Evolutionary conservation across 768 basidiomycete genomes (phyloP).

Genomic region (Lentinula aciculospora): DNA sequence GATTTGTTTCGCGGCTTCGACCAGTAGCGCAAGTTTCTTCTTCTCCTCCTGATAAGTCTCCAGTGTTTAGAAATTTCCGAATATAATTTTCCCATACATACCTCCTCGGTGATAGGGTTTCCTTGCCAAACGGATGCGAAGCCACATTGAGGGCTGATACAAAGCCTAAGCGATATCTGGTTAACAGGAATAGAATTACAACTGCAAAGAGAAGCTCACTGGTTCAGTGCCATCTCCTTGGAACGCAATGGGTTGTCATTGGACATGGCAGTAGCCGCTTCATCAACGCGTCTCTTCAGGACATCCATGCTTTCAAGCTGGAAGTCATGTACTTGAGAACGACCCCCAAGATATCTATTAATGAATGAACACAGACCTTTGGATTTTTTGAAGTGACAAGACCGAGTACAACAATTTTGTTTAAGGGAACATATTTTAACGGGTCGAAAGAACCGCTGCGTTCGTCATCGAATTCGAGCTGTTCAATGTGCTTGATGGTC

Average conservation of each 20-base stretch:
- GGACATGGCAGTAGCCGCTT: constrained; percentile 46
- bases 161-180: constrained; percentile 29
- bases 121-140: constrained; percentile 57
- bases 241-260: constrained; percentile 37
- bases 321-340: neutral
- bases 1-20: constrained; percentile 39
- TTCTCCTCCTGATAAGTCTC: constrained; percentile 36
- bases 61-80: neutral
- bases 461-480: constrained; percentile 65
- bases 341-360: neutral
- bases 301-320: constrained; percentile 46
- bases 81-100: neutral
- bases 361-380: constrained; percentile 24
- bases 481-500: constrained; percentile 11
- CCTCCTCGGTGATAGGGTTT: constrained; percentile 47
- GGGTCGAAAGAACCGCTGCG: constrained; percentile 56
- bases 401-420: constrained; percentile 42
- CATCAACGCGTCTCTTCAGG: constrained; percentile 44
- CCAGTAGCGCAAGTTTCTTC: constrained; percentile 40
- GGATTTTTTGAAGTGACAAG: constrained; percentile 43
- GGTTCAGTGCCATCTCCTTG: constrained; percentile 44
- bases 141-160: constrained; percentile 60
- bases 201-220: constrained; percentile 26
- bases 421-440: constrained; percentile 44
- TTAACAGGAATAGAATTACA: neutral